Base-by-base conservation (phyloP, 176 grass and related monocot genomes). In the Ananas comosus region DNA sequence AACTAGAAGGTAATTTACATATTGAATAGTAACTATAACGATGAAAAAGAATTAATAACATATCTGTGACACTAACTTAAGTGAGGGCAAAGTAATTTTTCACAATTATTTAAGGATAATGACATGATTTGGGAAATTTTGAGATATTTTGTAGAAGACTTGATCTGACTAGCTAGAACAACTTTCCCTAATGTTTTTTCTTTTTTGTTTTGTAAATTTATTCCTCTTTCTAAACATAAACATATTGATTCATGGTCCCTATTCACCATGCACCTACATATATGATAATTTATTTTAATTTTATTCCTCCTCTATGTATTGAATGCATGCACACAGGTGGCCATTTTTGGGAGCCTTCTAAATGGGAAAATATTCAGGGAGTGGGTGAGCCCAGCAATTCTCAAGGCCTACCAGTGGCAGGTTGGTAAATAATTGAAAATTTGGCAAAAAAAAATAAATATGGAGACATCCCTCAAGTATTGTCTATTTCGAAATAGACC, bases 381-480 rank as follows among this genome's bases (percentile, higher is more conserved):
- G 14, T 70, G 50, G 68, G 68, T 70, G 12, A 70, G 68, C 50
- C 68, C 68, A 12, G 68, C 68, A 27, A 53, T 70, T 49, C 68
- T 70, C 3, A 70, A 70, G 12, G 68, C 68, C 25, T 70, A 70
- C 50, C 68, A 70, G 11, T 70, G 68, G 68, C 68, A 70, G 53
- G 68, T 42, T 42, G 33, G 33, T 70, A 70, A 53, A 50, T 70
- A 61, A 19, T 67, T 67, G 12, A 47, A n/a, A 28, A 29, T 48
- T 47, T 11, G 10, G 16, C 17, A n/a, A n/a, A n/a, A 16, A 2
- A 66, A 33, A 27, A 29, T 48, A 47, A 9, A 9, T 7, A 42
- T 42, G 33, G 33, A 42, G 33, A 42, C 33, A 42, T 42, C 6
- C 33, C 33, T 42, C 33, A 42, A 42, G 4, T 33, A 33, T 33